A percentile compares a stretch with the other conserved stretches of the same genome.
phyloP scores from a whole-genome alignment of 179 eudicot species.

The Silene coronaria region DNA sequence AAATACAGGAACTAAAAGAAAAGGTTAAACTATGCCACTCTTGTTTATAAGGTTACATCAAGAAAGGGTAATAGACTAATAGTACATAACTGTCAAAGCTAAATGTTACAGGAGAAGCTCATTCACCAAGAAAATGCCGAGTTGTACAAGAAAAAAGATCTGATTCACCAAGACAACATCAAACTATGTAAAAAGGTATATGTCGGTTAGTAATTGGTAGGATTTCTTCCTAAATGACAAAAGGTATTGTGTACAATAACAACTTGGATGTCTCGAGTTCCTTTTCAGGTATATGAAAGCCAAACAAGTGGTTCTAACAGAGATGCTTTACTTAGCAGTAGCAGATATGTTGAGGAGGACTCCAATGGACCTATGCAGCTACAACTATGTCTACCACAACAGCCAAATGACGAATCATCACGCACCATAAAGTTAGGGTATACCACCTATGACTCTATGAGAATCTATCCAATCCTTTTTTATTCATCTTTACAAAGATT shows the following conservation, averaged over 20 bases:
- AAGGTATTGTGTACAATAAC: neutral
- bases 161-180: slow-evolving; percentile 51
- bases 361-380: slow-evolving; percentile 41
- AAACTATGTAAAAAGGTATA: slow-evolving; percentile 54
- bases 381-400: slow-evolving; percentile 69
- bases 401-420: slow-evolving; percentile 34
- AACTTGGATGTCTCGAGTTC: slow-evolving; percentile 5
- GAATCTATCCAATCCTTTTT: slow-evolving; percentile 4
- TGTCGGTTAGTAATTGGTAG: neutral
- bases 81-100: slow-evolving; percentile 11
- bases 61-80: neutral
- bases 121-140: slow-evolving; percentile 69
- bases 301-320: slow-evolving; percentile 43
- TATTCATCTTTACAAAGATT: slow-evolving; percentile 6
- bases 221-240: neutral
- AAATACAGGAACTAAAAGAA: slow-evolving; percentile 61
- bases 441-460: slow-evolving; percentile 15
- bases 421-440: slow-evolving; percentile 30
- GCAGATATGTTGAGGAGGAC: slow-evolving; percentile 38
- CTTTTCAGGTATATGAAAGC: slow-evolving; percentile 55
- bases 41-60: neutral
- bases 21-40: slow-evolving; percentile 38
- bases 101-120: slow-evolving; percentile 49
- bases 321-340: slow-evolving; percentile 32
- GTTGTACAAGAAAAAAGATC: slow-evolving; percentile 59